A percentile compares a stretch with the other conserved stretches of the same genome.
These are phyloP conservation scores for Russula sp. DNA, from an alignment of 768 basidiomycete species.

Conservation along the genomic window DNA sequence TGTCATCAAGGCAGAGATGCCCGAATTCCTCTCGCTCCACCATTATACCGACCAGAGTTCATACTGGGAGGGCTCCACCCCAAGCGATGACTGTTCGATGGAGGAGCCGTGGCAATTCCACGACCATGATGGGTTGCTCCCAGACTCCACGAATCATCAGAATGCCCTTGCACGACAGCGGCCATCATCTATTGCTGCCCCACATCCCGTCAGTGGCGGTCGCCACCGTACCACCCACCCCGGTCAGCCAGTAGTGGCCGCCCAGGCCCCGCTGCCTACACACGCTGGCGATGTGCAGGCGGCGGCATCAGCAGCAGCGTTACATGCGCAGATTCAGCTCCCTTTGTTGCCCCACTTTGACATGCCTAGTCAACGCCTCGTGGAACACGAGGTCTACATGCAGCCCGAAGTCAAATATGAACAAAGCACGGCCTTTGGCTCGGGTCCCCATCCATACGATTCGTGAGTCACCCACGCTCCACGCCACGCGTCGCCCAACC, in stretches of 20 bases:
- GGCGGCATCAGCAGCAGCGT: neutral
- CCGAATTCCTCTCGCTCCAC: conserved; percentile 21
- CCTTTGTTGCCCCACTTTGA: conserved; percentile 22
- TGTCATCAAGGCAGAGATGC: conserved; percentile 20
- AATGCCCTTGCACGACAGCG: conserved; percentile 6
- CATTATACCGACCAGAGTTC: conserved; percentile 24
- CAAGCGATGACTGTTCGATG: conserved; percentile 26
- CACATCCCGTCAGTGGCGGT: conserved; percentile 19
- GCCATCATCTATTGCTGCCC: conserved; percentile 15
- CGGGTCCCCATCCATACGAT: conserved; percentile 18
- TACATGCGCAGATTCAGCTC: conserved; percentile 19
- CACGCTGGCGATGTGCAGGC: conserved; percentile 9
- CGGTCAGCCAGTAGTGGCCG: conserved; percentile 5
- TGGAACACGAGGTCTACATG: conserved; percentile 23
- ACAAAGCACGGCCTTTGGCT: conserved; percentile 9
- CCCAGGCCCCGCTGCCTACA: neutral
- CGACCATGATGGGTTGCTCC: conserved; percentile 11
- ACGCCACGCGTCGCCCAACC: neutral
- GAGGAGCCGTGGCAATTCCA: conserved; percentile 31
- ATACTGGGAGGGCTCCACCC: conserved; percentile 29
- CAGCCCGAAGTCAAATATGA: conserved; percentile 25
- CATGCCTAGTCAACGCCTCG: conserved; percentile 18
- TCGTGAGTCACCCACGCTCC: conserved; percentile 21
- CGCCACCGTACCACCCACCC: neutral
- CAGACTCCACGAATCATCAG: conserved; percentile 10